phyloP scores from a whole-genome alignment of 2,329 filamentous ascomycete genomes.

The Venturia effusa region DNA sequence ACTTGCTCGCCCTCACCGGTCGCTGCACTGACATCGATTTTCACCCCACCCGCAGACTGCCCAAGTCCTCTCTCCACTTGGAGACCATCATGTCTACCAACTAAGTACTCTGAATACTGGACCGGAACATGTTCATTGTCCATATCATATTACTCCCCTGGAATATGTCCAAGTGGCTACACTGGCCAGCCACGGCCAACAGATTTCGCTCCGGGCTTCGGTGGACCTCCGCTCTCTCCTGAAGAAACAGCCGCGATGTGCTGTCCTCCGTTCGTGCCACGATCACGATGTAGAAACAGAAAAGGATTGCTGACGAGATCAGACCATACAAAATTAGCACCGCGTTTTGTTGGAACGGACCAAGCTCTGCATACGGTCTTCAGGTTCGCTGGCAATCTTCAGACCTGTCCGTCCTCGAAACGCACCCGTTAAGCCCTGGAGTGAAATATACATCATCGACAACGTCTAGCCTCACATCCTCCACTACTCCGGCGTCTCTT shows the following conservation, averaged over 20 bases:
- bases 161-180: not conserved
- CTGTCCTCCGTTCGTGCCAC: not conserved
- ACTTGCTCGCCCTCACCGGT: not conserved
- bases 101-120: not conserved
- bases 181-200: not conserved
- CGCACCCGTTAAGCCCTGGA: not conserved
- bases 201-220: not conserved
- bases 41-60: not conserved
- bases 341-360: not conserved
- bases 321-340: too few species aligned
- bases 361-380: not conserved
- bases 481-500: not conserved
- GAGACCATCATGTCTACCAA: not conserved
- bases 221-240: not conserved
- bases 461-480: not conserved
- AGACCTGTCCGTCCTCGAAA: not conserved
- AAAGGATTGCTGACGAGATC: too few species aligned
- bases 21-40: not conserved
- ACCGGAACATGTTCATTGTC: not conserved
- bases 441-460: not conserved
- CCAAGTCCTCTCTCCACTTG: not conserved
- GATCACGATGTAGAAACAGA: too few species aligned
- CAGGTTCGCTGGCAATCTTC: not conserved
- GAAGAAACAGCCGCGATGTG: not conserved
- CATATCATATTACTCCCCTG: not conserved